phyloP scores from a whole-genome alignment of 148 eudicot genomes.

The Vaccinium myrtillus region DNA sequence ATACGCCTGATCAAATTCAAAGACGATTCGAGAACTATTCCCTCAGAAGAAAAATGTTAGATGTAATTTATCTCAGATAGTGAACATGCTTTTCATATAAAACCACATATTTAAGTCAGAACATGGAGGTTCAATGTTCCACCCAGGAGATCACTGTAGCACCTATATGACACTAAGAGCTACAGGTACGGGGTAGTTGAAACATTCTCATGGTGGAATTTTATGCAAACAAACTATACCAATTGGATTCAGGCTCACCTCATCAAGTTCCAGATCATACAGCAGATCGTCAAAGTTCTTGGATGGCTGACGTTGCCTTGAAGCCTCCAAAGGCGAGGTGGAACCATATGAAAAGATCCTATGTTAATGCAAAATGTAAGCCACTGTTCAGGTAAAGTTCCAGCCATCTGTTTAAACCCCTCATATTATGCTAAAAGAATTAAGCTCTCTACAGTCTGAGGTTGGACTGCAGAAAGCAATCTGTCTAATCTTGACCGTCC shows the following conservation, averaged over 20 bases:
- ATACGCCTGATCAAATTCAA: not conserved
- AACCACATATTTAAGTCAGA: not conserved
- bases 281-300: constrained; percentile 37
- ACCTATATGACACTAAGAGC: not conserved
- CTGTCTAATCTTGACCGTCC: too few relatives aligned
- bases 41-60: not conserved
- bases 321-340: constrained; percentile 36
- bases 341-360: constrained; percentile 34
- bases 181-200: not conserved
- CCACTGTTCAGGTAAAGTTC: constrained; percentile 11
- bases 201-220: not conserved
- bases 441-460: too few relatives aligned
- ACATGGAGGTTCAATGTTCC: not conserved
- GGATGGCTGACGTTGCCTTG: constrained; percentile 27
- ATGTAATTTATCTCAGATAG: not conserved
- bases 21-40: not conserved
- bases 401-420: not conserved
- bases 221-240: not conserved
- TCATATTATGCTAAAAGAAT: not conserved
- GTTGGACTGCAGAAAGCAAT: too few relatives aligned
- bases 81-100: not conserved
- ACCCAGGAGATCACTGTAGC: not conserved
- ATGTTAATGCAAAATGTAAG: constrained; percentile 13
- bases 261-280: constrained; percentile 36
- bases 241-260: constrained; percentile 36